A percentile compares a stretch with the other conserved stretches of the same genome.
Evolutionary conservation across 495 filamentous ascomycete species (phyloP).

Genomic region (Aspergillus mulundensis): DNA sequence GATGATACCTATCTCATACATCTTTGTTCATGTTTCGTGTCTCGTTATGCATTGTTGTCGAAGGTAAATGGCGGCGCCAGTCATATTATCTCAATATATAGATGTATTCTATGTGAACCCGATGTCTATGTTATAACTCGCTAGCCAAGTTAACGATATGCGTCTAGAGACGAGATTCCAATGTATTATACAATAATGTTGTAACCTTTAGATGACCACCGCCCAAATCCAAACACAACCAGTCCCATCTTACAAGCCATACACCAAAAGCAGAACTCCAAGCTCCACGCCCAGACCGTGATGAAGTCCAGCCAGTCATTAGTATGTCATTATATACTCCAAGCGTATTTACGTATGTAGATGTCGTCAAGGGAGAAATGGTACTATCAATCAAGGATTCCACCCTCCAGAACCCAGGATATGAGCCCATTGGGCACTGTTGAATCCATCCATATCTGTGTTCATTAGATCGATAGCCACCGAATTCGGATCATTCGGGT

Average conservation of each 20-base stretch:
- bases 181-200: not conserved
- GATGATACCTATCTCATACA: not conserved
- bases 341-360: not conserved
- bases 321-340: not conserved
- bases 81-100: not conserved
- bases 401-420: constrained; percentile 19
- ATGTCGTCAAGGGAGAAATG: not conserved
- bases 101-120: not conserved
- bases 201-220: no score
- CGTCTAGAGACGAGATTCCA: constrained; percentile 4
- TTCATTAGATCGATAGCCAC: constrained; percentile 21
- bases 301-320: not conserved
- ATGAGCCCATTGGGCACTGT: constrained; percentile 36
- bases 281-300: not conserved
- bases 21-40: not conserved
- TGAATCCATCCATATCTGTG: constrained; percentile 24
- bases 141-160: not conserved
- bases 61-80: not conserved
- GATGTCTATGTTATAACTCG: not conserved
- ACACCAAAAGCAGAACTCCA: not conserved
- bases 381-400: constrained; percentile 8
- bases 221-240: not conserved
- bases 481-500: constrained; percentile 14
- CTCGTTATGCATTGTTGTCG: not conserved
- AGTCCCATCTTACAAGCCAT: not conserved